Conservation (phyloP, 2,329 filamentous ascomycete species). For the Colletotrichum sp. region DNA sequence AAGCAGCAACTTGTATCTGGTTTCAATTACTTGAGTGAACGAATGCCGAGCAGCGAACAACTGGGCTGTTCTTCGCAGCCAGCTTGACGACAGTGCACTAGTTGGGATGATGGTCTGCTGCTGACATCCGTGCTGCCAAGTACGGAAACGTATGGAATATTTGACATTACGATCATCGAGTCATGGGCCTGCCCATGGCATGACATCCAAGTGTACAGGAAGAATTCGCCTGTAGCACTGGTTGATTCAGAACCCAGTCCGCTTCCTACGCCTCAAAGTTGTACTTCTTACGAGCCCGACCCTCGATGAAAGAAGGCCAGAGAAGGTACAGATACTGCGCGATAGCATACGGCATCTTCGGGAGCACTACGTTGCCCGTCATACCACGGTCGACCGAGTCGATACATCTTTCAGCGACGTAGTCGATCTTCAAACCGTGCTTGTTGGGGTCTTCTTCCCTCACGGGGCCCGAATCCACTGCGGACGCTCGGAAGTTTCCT, state of each 20-base stretch:
- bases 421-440: background rate
- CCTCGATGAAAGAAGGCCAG: conserved; percentile 8
- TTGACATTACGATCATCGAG: background rate
- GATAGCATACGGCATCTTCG: background rate
- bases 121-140: background rate
- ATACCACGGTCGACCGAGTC: background rate
- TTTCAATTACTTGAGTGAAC: background rate
- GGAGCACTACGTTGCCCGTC: background rate
- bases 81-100: background rate
- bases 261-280: background rate
- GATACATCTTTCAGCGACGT: background rate
- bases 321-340: conserved; percentile 3
- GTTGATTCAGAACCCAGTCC: background rate
- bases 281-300: conserved; percentile 10
- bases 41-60: background rate
- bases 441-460: conserved; percentile 9
- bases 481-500: conserved; percentile 11
- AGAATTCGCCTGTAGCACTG: background rate
- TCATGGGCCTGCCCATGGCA: background rate
- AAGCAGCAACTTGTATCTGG: background rate
- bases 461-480: background rate
- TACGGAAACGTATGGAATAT: background rate
- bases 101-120: background rate
- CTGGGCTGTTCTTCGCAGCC: background rate
- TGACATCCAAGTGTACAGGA: background rate